Percentiles rank a stretch among this genome's conserved stretches.
Evolutionary conservation across 345 rosid genomes (phyloP).

Genomic region (Cardamine resedifolia): DNA sequence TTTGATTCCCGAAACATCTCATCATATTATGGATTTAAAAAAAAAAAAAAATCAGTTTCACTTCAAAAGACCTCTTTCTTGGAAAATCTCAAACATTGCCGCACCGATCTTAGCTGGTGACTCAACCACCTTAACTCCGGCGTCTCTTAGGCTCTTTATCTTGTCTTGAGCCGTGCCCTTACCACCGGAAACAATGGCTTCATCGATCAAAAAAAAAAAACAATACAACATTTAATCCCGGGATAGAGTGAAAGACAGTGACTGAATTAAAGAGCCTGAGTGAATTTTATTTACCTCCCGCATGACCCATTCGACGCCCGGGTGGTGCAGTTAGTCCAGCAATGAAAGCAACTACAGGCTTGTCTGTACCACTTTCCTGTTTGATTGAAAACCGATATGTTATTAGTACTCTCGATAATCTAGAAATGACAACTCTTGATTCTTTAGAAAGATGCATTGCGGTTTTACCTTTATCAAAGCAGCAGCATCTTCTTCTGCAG

Average conservation of each 20-base stretch:
- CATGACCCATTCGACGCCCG: constrained; percentile 99
- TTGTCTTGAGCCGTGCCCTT: constrained; percentile 98
- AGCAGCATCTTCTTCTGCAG: constrained; percentile 99
- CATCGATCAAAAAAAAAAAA: constrained; percentile 6
- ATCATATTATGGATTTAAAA: neutral
- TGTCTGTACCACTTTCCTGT: constrained; percentile 95
- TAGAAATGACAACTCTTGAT: neutral
- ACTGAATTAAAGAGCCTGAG: neutral
- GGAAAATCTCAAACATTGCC: constrained; percentile 76
- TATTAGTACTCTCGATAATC: neutral
- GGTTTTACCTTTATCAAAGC: constrained; percentile 72
- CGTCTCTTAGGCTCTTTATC: constrained; percentile 76
- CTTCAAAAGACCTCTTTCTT: constrained; percentile 65
- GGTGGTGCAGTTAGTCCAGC: constrained; percentile 99
- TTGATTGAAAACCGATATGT: constrained; percentile 16
- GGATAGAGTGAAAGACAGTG: neutral
- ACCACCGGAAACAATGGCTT: constrained; percentile 95
- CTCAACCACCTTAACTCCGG: constrained; percentile 88
- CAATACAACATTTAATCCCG: constrained; percentile 1
- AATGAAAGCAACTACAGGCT: constrained; percentile 93
- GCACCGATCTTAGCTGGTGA: constrained; percentile 91
- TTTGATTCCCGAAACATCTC: neutral
- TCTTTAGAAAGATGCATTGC: constrained; percentile 5
- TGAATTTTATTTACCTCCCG: constrained; percentile 70
- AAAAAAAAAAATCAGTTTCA: neutral